A percentile compares a stretch with the other conserved stretches of the same genome.
Evolutionary conservation across 371 early-diverging fungal species (phyloP).

Genomic region (Chytridiales sp.): DNA sequence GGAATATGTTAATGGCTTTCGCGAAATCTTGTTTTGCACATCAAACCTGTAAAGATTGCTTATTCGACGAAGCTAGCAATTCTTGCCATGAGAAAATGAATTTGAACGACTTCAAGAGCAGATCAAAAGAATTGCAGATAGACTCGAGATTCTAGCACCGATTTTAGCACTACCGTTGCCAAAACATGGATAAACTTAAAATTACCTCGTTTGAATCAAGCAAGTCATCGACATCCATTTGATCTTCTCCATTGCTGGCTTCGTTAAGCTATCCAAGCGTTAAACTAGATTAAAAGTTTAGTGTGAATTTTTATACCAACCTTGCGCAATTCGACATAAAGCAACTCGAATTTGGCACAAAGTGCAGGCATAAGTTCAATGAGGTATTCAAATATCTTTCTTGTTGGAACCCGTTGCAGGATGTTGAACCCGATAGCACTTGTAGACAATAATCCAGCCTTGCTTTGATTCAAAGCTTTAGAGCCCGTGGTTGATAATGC

Average conservation of each 20-base stretch:
- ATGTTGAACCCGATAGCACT: constrained; percentile 13
- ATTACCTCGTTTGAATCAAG: no score
- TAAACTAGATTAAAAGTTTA: no score
- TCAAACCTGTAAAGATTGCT: no score
- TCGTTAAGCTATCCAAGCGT: background rate
- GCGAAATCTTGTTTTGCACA: no score
- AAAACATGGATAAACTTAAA: background rate
- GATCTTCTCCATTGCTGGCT: background rate
- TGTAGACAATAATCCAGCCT: constrained; percentile 3
- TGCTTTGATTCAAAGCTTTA: background rate
- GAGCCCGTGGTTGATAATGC: no score
- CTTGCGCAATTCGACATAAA: constrained; percentile 5
- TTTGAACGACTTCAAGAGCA: no score
- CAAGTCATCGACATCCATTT: background rate
- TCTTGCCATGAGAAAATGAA: no score
- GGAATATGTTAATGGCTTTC: no score
- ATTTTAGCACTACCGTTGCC: background rate
- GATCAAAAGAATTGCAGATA: no score
- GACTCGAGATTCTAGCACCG: background rate
- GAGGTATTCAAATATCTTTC: background rate
- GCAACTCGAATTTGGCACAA: constrained; percentile 9
- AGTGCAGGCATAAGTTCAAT: constrained; percentile 4
- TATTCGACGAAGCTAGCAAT: no score
- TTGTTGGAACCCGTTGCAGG: background rate
- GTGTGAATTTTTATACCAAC: no score